A percentile compares a stretch with the other conserved stretches of the same genome.
Evolutionary conservation across 2,329 filamentous ascomycete genomes (phyloP).

Genomic region (Aspergillus fijiensis): DNA sequence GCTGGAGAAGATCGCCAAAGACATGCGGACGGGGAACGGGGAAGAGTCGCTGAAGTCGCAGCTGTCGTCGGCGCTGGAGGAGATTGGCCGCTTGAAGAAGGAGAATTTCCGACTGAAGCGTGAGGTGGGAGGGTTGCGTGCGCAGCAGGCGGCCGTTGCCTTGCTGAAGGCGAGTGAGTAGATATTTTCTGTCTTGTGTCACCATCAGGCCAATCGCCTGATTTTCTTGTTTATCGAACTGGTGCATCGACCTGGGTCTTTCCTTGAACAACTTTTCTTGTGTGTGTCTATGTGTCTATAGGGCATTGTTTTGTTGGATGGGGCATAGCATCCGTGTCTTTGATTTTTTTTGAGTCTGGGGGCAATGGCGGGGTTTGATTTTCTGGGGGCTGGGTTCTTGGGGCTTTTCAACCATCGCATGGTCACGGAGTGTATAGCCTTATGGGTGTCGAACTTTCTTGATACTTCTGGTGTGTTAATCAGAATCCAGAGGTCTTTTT

Average conservation of each 20-base stretch:
- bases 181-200: not conserved
- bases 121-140: conserved; percentile 71
- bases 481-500: too few relatives aligned
- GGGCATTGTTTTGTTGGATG: not conserved
- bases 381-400: not conserved
- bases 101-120: conserved; percentile 82
- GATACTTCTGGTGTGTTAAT: too few relatives aligned
- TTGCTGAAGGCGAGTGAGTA: conserved; percentile 33
- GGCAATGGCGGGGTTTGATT: not conserved
- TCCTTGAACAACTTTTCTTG: not conserved
- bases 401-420: conserved; percentile 12
- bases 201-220: not conserved
- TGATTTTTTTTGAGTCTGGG: not conserved
- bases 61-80: conserved; percentile 72
- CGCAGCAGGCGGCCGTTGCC: conserved; percentile 43
- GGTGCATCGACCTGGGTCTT: too few relatives aligned
- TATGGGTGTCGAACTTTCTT: not conserved
- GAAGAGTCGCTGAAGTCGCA: conserved; percentile 73
- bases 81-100: conserved; percentile 73
- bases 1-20: conserved; percentile 76
- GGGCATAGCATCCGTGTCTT: not conserved
- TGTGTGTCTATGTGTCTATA: not conserved
- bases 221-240: not conserved
- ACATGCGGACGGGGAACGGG: conserved; percentile 71
- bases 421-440: not conserved